Evolutionary conservation across 495 filamentous ascomycete genomes (phyloP), one percentile per base, ranked within the genome.

Genomic region (Aspergillus baeticus): DNA sequence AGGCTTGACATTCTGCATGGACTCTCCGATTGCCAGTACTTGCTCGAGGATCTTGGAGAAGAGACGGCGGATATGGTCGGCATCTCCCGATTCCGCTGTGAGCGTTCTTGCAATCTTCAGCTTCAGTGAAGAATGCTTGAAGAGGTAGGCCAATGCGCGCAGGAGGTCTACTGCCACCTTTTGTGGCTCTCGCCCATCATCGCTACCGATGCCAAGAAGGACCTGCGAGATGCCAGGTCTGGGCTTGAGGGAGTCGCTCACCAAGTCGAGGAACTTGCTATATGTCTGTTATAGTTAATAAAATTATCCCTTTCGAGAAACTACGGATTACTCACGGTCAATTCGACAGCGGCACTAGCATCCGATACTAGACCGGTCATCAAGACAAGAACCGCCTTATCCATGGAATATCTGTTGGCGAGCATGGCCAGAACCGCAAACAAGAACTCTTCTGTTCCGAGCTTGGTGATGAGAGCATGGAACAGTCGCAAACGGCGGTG

Each of bases 401-500:
- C 65, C 21, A 65, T 69, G 1, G 72, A 67, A 52, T 81, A 77
- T 13, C 71, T 66, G 56, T 76, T 75, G 8, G 74, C 68, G 46
- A 82, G 74, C 73, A 75, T 78, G 37, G 71, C 71, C 34, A 72
- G 65, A 31, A 77, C 78, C 57, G 65, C 75, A 55, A 71, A 81
- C 47, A 74, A 62, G 64, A 92, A 96, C 37, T 96, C 91, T 23
- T 87, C 78, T 0, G 88, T 81, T 5, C 92, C 94, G 22, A 97
- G 78, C 20, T 90, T 96, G 60, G 87, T 82, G 21, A 79, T 82
- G 29, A 98, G 72, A 23, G 90, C 88, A 21, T 83, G 76, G 77
- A 96, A 98, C 5, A 98, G 72, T 35, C 85, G 83, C 15, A 88
- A 80, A 53, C 91, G 86, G 37, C 92, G 84, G 64, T 94, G 92